Evolutionary conservation across 768 basidiomycete species (phyloP), one percentile per base, ranked within the genome.

Genomic region (Amylocystis lapponica): DNA sequence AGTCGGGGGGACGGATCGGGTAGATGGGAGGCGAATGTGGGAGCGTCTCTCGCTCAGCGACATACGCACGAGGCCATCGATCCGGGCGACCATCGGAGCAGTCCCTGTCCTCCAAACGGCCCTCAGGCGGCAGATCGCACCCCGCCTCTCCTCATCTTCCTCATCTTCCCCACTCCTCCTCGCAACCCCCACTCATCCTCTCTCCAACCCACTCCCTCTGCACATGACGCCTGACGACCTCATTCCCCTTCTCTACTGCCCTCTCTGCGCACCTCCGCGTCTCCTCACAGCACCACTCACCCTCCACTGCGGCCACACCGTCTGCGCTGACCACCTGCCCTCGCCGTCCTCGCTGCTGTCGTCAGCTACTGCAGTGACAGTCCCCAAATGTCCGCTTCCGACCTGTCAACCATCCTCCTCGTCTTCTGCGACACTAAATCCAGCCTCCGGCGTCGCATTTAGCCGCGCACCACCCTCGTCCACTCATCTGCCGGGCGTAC

Each of bases 281-380:
- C 43, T 64, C 41, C 66, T 81, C 19, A 45, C 53, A 19, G 57
- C 65, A 3, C 81, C 82, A 2, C 65, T 75, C 27, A 75, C 70
- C 8, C 79, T 95, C 30, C 75, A 69, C 53, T 96, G 92, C 56
- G 92, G 92, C 41, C 92, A 96, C 59, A 74, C 90, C 17, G 49
- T 94, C 49, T 96, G 91, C 54, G 61, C 77, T 0, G 34, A 53
- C 67, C 49, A 59, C 46, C 52, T 71, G 43, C 42, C 26, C 27
- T 14, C 36, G 17, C n/a, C 17, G 27, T 13, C 49, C 21, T 39
- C 41, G 27, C 43, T 58, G 39, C 58, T 48, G 53, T 29, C 48
- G 5, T 19, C 53, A 26, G 25, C 27, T 37, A 9, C 43, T 6
- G 27, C 45, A 2, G 17, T 36, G 21, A 5, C 42, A 29, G 39